Evolutionary conservation across 495 filamentous ascomycete species (phyloP), one percentile per base, ranked within the genome.

Genomic region (Cercophora newfieldiana): DNA sequence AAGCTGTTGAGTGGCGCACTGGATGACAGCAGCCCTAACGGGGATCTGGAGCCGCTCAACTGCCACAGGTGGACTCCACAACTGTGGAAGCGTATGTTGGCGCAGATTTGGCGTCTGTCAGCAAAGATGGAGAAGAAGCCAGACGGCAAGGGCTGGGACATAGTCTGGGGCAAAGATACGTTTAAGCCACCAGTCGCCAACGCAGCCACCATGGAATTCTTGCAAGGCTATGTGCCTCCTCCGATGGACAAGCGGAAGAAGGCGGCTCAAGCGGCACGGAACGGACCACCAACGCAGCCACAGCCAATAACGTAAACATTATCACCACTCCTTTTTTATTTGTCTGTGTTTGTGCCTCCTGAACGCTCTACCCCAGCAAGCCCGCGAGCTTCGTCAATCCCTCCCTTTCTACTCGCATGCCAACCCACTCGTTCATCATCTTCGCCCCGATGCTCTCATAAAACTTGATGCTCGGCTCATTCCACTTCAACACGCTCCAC

Each of bases 401-500:
- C 54, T 90, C 85, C 31, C 88, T 88, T 66, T 95, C 91, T 18
- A 97, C 87, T 75, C 94, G 90, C 91, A 97, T 94, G 66, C 89
- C 88, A 69, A 91, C 86, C 95, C 95, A 98, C 73, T 95, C 94
- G 61, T 85, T 85, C 90, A 93, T 89, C 69, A 79, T 79, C 72
- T 79, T 85, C n/a, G 94, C 95, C 5, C 95, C 94, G 64, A 97
- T 82, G 67, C 85, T 82, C 72, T 89, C 84, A 72, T 99, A 98
- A 73, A 99, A 97, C 71, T 88, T 80, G 76, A 97, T 92, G 69
- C 87, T 90, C 48, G 91, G 90, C 80, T 91, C 86, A 77, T 99
- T 97, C 94, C 86, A 91, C 78, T 89, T 93, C 69, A 99, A 76
- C 70, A 97, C 94, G 72, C 86, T 91, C 95, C 95, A 99, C 79